Conservation (phyloP, 352 stramenopile genomes). For the Peronospora farinosa region DNA sequence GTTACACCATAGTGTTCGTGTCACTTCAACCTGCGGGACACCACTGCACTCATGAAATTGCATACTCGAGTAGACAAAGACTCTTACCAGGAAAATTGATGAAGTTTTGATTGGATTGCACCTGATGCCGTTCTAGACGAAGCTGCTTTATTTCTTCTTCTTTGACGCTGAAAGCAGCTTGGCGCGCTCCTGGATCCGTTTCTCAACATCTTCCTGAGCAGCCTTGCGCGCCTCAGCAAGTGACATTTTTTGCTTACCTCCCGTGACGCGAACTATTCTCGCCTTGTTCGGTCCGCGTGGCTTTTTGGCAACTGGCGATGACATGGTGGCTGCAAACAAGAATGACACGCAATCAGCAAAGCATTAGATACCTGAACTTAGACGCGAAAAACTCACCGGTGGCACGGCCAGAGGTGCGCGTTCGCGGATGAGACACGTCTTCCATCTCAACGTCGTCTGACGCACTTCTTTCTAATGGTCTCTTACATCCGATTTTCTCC, state of each 20-base stretch:
- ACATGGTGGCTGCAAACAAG: conserved; percentile 28
- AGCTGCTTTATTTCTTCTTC: conserved; percentile 52
- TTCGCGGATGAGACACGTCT: conserved; percentile 27
- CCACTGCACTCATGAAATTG: no score
- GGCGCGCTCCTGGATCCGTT: conserved; percentile 57
- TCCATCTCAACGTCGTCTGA: conserved; percentile 61
- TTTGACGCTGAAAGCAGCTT: conserved; percentile 49
- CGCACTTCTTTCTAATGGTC: conserved; percentile 27
- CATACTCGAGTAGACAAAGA: no score
- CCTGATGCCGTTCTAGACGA: background rate
- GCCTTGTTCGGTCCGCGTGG: conserved; percentile 38
- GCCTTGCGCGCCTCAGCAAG: conserved; percentile 57
- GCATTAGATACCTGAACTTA: conserved; percentile 11
- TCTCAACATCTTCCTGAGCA: conserved; percentile 67
- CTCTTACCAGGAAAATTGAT: no score
- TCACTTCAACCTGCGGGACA: no score
- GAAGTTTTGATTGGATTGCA: background rate
- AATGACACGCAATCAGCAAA: conserved; percentile 23
- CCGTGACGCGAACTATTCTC: conserved; percentile 6
- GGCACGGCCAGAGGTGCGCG: conserved; percentile 17
- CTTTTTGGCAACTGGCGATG: conserved; percentile 46
- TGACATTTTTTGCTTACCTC: conserved; percentile 43
- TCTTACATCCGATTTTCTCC: conserved; percentile 38
- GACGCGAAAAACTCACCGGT: conserved; percentile 30
- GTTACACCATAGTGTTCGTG: no score